phyloP scores from a whole-genome alignment of 1,284 basidiomycete species.

The Leccinum pachyderme region DNA sequence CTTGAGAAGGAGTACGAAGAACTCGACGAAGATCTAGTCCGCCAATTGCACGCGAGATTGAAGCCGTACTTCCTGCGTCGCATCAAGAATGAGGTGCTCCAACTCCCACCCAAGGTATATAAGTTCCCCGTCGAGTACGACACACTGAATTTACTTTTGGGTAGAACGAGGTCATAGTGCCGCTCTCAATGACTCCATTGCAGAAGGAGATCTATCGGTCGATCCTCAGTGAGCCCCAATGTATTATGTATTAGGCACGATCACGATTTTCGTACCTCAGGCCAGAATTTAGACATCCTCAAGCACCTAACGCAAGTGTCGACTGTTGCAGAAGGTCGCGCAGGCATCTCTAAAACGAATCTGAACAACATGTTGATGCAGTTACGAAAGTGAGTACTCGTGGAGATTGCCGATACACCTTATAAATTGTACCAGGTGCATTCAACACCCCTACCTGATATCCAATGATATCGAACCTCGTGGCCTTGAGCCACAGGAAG shows the following conservation, averaged over 20 bases:
- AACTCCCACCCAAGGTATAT: constrained; percentile 85
- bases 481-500: constrained; percentile 56
- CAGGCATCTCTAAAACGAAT: constrained; percentile 43
- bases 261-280: constrained; percentile 36
- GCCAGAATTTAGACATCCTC: constrained; percentile 66
- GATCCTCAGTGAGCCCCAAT: constrained; percentile 57
- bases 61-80: constrained; percentile 92
- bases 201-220: constrained; percentile 90
- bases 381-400: constrained; percentile 64
- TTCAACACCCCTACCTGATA: constrained; percentile 91
- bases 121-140: neutral
- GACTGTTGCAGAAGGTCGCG: constrained; percentile 32
- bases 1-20: constrained; percentile 73
- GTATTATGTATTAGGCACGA: neutral
- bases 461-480: constrained; percentile 79
- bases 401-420: neutral
- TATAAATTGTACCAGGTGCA: constrained; percentile 49
- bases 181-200: constrained; percentile 83
- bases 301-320: constrained; percentile 51
- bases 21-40: constrained; percentile 75
- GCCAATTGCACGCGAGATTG: constrained; percentile 73
- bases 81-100: constrained; percentile 89
- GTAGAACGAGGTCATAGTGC: constrained; percentile 88
- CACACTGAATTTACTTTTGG: constrained; percentile 13
- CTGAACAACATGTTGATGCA: constrained; percentile 87